Percentiles rank a stretch among this genome's conserved stretches.
Evolutionary conservation across 1,139 yeast genomes (phyloP).

Genomic region (Magnusiomyces suaveolens): DNA sequence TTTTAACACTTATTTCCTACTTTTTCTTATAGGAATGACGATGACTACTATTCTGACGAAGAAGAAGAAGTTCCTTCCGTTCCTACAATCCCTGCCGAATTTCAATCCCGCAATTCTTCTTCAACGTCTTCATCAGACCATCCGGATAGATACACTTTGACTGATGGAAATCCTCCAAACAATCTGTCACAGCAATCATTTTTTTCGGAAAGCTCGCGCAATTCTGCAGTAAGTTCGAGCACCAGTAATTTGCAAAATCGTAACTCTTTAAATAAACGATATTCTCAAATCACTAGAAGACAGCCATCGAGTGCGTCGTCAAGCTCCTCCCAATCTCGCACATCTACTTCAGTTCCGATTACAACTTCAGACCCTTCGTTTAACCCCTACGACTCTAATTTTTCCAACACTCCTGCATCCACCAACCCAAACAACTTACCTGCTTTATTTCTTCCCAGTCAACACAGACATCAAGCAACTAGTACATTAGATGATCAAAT

Average conservation of each 20-base stretch:
- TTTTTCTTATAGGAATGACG: background rate
- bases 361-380: background rate
- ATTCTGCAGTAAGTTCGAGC: background rate
- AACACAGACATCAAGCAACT: background rate
- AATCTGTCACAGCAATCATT: background rate
- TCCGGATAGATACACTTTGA: background rate
- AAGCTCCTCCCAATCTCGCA: background rate
- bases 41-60: background rate
- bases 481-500: background rate
- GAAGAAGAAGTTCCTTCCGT: slow-evolving; percentile 1
- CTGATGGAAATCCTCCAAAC: background rate
- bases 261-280: background rate
- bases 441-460: background rate
- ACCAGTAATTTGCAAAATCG: background rate
- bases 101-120: background rate
- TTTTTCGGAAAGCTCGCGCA: background rate
- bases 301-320: background rate
- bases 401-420: background rate
- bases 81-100: background rate
- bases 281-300: background rate
- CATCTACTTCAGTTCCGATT: background rate
- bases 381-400: background rate
- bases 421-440: background rate
- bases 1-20: background rate
- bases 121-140: background rate